These are phyloP conservation scores for Nicotiana obtusifolia DNA, from an alignment of 257 asterid species.

Conservation along the genomic window DNA sequence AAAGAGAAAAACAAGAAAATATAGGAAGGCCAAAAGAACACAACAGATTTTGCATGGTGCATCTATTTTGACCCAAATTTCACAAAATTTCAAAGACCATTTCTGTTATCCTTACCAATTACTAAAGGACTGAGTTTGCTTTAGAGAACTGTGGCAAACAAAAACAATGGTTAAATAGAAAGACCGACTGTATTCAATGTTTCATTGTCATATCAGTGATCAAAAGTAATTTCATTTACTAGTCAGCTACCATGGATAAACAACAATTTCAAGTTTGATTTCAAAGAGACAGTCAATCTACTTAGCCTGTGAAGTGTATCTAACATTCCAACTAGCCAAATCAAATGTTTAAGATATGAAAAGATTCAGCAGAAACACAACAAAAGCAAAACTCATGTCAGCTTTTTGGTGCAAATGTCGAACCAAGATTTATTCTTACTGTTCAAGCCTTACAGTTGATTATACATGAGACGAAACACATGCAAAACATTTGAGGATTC, in stretches of 20 bases:
- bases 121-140: not conserved
- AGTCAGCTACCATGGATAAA: not conserved
- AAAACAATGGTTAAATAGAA: not conserved
- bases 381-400: not conserved
- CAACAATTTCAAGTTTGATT: not conserved
- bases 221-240: not conserved
- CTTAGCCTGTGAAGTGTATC: not conserved
- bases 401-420: conserved; percentile 9
- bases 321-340: not conserved
- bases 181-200: not conserved
- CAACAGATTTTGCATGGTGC: not conserved
- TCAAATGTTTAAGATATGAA: not conserved
- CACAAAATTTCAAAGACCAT: not conserved
- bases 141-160: not conserved
- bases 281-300: not conserved
- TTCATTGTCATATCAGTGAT: not conserved
- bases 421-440: conserved; percentile 18
- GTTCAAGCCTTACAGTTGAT: not conserved
- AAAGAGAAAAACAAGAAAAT: too few relatives aligned
- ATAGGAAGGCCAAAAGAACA: not conserved
- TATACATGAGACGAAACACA: not conserved
- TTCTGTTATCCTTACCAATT: not conserved
- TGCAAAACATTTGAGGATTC: not conserved
- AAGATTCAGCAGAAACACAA: not conserved
- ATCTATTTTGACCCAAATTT: not conserved